Percentiles rank a stretch among this genome's conserved stretches.
phyloP scores from a whole-genome alignment of 371 early-diverging fungal genomes.

The Apophysomyces elegans region DNA sequence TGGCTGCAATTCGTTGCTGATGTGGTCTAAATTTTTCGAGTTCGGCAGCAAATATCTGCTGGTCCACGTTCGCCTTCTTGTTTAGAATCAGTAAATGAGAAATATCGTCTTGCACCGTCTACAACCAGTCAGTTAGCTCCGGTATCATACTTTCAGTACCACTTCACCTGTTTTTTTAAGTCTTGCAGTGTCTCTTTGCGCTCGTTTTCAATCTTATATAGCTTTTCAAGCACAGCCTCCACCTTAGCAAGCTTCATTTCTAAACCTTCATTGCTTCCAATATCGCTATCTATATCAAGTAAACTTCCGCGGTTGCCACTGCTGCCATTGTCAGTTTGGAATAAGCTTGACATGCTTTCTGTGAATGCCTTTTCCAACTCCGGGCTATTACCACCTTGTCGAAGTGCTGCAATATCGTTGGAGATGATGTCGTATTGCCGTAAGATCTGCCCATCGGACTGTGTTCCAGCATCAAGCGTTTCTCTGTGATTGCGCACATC shows the following conservation, averaged over 20 bases:
- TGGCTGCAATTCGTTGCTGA: slow-evolving; percentile 73
- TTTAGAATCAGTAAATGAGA: slow-evolving; percentile 81
- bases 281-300: slow-evolving; percentile 67
- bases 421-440: slow-evolving; percentile 59
- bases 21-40: slow-evolving; percentile 88
- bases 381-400: slow-evolving; percentile 58
- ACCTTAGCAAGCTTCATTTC: slow-evolving; percentile 64
- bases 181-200: slow-evolving; percentile 78
- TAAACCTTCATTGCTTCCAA: slow-evolving; percentile 37
- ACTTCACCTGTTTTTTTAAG: slow-evolving; percentile 78
- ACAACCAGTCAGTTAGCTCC: not conserved
- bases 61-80: slow-evolving; percentile 79
- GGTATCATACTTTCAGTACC: not conserved
- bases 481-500: slow-evolving; percentile 81
- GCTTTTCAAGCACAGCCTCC: slow-evolving; percentile 71
- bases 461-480: slow-evolving; percentile 77
- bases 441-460: slow-evolving; percentile 72
- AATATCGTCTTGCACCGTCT: slow-evolving; percentile 90
- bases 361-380: slow-evolving; percentile 70
- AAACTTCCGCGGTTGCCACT: slow-evolving; percentile 43
- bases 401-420: slow-evolving; percentile 60
- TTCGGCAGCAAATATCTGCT: slow-evolving; percentile 87
- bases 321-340: slow-evolving; percentile 14
- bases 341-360: slow-evolving; percentile 49
- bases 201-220: slow-evolving; percentile 80